Evolutionary conservation across 768 basidiomycete species (phyloP).

Genomic region (Multifurca ochricompacta): DNA sequence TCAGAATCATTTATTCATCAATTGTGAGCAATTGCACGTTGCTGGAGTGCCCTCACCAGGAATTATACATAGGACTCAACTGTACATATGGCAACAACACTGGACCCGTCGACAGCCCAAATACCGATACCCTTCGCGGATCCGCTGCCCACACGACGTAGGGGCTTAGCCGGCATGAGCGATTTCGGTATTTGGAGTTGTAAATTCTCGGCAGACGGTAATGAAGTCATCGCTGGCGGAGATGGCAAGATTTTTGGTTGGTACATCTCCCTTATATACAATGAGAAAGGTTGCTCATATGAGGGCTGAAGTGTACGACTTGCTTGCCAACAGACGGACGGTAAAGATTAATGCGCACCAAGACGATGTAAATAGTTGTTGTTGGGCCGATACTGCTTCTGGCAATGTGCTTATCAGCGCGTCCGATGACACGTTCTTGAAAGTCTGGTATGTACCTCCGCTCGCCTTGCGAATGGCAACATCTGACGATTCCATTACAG

Average conservation of each 20-base stretch:
- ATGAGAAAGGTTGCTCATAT: neutral
- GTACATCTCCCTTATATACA: neutral
- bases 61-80: slow-evolving; percentile 48
- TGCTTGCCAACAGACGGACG: slow-evolving; percentile 67
- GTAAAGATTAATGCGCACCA: slow-evolving; percentile 82
- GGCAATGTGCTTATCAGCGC: slow-evolving; percentile 94
- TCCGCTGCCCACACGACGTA: slow-evolving; percentile 18
- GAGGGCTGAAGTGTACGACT: slow-evolving; percentile 69
- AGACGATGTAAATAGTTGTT: slow-evolving; percentile 92
- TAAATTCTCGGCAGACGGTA: slow-evolving; percentile 92
- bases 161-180: slow-evolving; percentile 32
- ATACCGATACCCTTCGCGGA: slow-evolving; percentile 48
- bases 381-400: slow-evolving; percentile 89
- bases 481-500: slow-evolving; percentile 25
- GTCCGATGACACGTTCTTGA: slow-evolving; percentile 89
- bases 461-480: neutral
- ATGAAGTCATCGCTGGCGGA: slow-evolving; percentile 91
- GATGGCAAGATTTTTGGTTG: slow-evolving; percentile 71
- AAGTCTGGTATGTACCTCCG: slow-evolving; percentile 68
- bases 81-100: slow-evolving; percentile 66
- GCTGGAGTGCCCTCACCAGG: slow-evolving; percentile 6
- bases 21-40: slow-evolving; percentile 44
- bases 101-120: slow-evolving; percentile 53
- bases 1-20: slow-evolving; percentile 87
- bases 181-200: slow-evolving; percentile 85